A percentile compares a stretch with the other conserved stretches of the same genome.
phyloP scores from a whole-genome alignment of 257 asterid species.

The Nicotiana paniculata region DNA sequence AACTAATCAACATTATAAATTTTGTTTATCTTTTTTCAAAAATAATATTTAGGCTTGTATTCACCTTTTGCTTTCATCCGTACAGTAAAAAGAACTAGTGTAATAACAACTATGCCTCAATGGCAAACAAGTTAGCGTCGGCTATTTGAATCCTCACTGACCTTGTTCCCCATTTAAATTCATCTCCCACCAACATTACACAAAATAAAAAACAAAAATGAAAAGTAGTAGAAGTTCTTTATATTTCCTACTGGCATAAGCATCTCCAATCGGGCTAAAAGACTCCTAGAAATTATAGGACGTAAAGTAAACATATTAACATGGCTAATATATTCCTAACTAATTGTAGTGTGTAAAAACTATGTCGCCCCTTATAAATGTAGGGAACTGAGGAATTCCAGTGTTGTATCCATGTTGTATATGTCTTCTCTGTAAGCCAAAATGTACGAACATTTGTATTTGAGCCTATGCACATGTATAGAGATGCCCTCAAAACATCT shows the following conservation, averaged over 20 bases:
- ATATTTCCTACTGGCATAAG: no score
- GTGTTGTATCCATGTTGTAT: background rate
- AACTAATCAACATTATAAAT: background rate
- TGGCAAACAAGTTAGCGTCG: no score
- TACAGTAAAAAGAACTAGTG: background rate
- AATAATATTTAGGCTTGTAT: background rate
- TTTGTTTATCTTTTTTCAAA: background rate
- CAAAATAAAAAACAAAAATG: no score
- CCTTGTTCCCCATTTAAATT: no score
- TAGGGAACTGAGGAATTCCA: background rate
- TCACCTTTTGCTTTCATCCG: background rate
- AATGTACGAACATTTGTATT: background rate
- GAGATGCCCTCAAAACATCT: background rate
- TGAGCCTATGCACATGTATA: background rate
- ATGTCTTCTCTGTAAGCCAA: background rate
- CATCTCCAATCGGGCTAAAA: no score
- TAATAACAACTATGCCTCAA: no score
- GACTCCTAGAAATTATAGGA: no score
- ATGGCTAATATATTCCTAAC: no score
- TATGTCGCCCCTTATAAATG: background rate
- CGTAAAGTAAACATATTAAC: no score
- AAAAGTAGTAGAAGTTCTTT: no score
- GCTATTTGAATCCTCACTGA: no score
- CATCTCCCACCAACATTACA: no score
- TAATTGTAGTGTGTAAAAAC: background rate